Base-by-base conservation (phyloP, 306 rosid species). In the Quercus parvula region DNA sequence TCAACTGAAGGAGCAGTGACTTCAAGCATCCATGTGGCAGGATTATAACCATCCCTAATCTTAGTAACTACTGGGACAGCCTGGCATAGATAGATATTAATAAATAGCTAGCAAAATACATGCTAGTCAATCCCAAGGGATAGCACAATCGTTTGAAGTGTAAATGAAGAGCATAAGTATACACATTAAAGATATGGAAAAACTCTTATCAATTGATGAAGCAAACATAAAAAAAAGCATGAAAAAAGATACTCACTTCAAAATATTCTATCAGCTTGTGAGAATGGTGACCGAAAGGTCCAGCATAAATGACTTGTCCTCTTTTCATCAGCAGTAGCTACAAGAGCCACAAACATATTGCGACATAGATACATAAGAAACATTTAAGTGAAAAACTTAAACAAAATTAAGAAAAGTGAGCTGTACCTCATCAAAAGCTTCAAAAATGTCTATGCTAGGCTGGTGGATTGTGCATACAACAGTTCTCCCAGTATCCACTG, bases 381-480 rank as follows among this genome's bases (percentile, higher is more conserved):
- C 28, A 17, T 3, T 6, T 0, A 55, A 72, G 9, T 67, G n/a
- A 33, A 24, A 67, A 33, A 33, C 6, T 67, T 18, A 3, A 67
- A 33, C 24, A 56, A 74, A 28, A 19, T 33, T 57, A 31, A 31
- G 51, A 33, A 54, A 74, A 71, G 46, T 30, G 79, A 55, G 64
- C 46, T 10, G 18, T 71, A 89, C 98, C 94, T 93, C 98, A 67
- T 93, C 97, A 76, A 93, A 93, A 38, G 92, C 86, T 84, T 94
- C 98, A 59, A 94, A 94, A 55, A 91, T 90, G 86, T 90, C 95
- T 24, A 94, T 91, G 83, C 98, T 94, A 46, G 98, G 98, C 55
- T 94, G 98, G 71, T 94, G 98, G 80, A 91, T 94, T 12, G 97
- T 94, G 86, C 98, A 94, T 18, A 94, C 97, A 70, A 94, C 97